Evolutionary conservation across 768 basidiomycete species (phyloP).

Genomic region (Hygrophoropsis aurantiaca): DNA sequence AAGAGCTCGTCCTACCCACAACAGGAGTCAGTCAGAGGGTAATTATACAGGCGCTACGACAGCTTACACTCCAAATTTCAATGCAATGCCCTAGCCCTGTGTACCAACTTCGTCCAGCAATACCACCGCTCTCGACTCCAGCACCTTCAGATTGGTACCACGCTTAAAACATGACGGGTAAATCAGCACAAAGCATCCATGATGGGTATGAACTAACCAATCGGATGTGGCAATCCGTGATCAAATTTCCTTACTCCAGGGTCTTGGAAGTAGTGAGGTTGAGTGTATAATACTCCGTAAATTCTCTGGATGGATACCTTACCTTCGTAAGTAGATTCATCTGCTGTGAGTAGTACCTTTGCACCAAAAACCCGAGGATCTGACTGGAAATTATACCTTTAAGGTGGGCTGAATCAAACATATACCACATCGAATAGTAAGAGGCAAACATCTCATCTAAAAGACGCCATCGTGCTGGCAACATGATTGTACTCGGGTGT

Average conservation of each 20-base stretch:
- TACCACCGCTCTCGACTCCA: constrained; percentile 49
- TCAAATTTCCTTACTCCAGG: constrained; percentile 43
- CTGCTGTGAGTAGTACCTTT: constrained; percentile 58
- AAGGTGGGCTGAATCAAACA: neutral
- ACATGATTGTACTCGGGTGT: constrained; percentile 61
- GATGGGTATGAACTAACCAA: constrained; percentile 43
- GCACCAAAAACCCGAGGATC: constrained; percentile 69
- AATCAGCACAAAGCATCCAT: neutral
- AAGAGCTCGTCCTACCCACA: constrained; percentile 60
- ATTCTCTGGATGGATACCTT: constrained; percentile 13
- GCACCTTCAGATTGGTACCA: constrained; percentile 83
- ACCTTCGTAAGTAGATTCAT: constrained; percentile 66
- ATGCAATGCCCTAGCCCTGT: constrained; percentile 79
- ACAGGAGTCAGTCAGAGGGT: neutral
- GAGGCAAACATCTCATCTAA: constrained; percentile 58
- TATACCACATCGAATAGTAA: neutral
- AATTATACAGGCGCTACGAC: neutral
- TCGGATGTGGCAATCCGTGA: constrained; percentile 77
- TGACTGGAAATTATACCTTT: constrained; percentile 70
- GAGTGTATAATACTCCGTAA: neutral
- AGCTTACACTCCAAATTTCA: constrained; percentile 71
- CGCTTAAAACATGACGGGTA: constrained; percentile 41
- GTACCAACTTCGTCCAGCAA: constrained; percentile 78
- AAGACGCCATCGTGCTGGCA: constrained; percentile 53
- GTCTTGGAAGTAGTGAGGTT: constrained; percentile 14